Conservation (phyloP, 192 early-diverging fungal genomes). For the Podila minutissima region DNA sequence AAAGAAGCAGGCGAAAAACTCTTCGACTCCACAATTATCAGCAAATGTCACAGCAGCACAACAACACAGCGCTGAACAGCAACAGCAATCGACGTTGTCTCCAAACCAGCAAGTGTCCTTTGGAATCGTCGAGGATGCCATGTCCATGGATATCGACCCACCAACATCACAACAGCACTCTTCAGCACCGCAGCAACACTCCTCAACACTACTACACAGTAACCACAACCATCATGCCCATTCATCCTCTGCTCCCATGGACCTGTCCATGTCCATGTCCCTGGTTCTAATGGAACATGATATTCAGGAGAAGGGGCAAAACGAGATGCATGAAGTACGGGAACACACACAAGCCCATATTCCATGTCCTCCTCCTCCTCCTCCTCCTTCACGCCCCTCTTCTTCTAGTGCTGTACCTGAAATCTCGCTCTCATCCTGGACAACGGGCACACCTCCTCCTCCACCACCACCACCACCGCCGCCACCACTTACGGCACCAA, state of each 20-base stretch:
- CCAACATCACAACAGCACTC: not conserved
- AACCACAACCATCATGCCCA: not conserved
- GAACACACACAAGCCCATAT: too few relatives aligned
- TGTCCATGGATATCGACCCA: slow-evolving; percentile 11
- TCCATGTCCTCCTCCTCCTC: not conserved
- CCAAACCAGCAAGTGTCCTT: not conserved
- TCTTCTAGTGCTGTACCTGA: not conserved
- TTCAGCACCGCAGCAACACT: not conserved
- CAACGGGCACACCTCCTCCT: not conserved
- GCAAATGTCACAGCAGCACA: not conserved
- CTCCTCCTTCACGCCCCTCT: not conserved
- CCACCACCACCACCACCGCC: not conserved
- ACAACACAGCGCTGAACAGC: not conserved
- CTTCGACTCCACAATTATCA: not conserved
- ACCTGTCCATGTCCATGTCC: too few relatives aligned
- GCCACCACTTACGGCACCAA: not conserved
- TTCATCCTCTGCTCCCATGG: too few relatives aligned
- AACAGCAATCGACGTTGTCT: not conserved
- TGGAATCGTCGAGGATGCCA: not conserved
- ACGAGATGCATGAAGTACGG: too few relatives aligned
- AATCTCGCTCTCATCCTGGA: not conserved
- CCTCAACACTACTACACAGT: not conserved
- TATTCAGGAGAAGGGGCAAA: too few relatives aligned
- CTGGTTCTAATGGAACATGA: too few relatives aligned
- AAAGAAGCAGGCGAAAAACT: too few relatives aligned